phyloP scores from a whole-genome alignment of 768 basidiomycete genomes.

The Rubroboletus pulcherrimus region DNA sequence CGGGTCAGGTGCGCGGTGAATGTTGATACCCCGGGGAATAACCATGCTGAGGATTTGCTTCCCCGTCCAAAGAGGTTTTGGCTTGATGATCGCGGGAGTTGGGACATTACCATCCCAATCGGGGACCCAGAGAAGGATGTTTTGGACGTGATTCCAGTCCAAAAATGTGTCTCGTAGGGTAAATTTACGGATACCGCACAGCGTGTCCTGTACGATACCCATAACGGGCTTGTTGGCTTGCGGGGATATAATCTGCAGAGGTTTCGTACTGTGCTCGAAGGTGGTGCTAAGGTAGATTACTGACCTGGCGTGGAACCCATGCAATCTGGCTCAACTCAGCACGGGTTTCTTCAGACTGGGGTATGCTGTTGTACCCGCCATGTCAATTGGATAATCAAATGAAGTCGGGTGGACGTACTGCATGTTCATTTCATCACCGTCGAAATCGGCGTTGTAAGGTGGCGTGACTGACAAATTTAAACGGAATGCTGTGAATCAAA shows the following conservation, averaged over 20 bases:
- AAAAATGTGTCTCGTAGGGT: slow-evolving; percentile 93
- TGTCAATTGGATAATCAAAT: slow-evolving; percentile 6
- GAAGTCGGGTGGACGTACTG: slow-evolving; percentile 62
- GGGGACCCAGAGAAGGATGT: slow-evolving; percentile 96
- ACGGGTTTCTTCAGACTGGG: slow-evolving; percentile 96
- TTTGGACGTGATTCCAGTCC: slow-evolving; percentile 95
- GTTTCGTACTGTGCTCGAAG: neutral
- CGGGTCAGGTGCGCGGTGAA: slow-evolving; percentile 74
- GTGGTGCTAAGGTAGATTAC: slow-evolving; percentile 7
- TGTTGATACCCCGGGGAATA: slow-evolving; percentile 95
- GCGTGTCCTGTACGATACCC: slow-evolving; percentile 99
- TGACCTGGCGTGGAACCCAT: slow-evolving; percentile 94
- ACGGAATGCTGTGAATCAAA: slow-evolving; percentile 70
- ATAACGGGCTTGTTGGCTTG: slow-evolving; percentile 99
- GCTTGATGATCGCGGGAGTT: slow-evolving; percentile 91
- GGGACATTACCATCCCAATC: slow-evolving; percentile 96
- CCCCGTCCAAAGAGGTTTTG: slow-evolving; percentile 96
- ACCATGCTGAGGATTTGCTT: slow-evolving; percentile 93
- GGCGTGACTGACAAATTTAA: slow-evolving; percentile 97
- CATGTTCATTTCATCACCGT: slow-evolving; percentile 99
- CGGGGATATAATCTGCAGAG: slow-evolving; percentile 87
- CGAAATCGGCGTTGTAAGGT: slow-evolving; percentile 99
- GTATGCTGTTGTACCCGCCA: slow-evolving; percentile 57
- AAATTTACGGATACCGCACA: slow-evolving; percentile 96
- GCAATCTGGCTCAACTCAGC: slow-evolving; percentile 98